Percentiles rank a stretch among this genome's conserved stretches.
These are phyloP conservation scores for Chondrostereum purpureum DNA, from an alignment of 1,284 basidiomycete genomes.

Conservation along the genomic window DNA sequence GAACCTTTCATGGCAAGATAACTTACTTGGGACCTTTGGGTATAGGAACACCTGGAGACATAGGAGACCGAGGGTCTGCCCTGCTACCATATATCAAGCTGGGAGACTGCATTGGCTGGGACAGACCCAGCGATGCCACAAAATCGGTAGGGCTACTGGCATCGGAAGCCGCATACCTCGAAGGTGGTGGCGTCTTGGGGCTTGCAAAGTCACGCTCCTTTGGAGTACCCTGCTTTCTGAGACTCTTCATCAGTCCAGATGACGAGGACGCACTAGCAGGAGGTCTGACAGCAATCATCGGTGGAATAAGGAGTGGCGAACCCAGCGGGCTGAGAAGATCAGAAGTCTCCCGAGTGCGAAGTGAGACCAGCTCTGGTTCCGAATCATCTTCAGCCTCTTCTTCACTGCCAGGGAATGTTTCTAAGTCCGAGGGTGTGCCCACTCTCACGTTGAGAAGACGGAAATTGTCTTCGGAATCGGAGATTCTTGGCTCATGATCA, in stretches of 20 bases:
- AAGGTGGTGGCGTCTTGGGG: conserved; percentile 1
- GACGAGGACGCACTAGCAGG: conserved; percentile 22
- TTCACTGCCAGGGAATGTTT: neutral
- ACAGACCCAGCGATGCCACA: conserved; percentile 4
- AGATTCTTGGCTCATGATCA: too few species aligned
- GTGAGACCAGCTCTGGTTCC: neutral
- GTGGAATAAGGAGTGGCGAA: neutral
- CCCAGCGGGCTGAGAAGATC: neutral
- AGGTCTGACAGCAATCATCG: conserved; percentile 6
- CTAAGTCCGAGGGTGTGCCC: neutral
- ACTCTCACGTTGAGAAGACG: too few species aligned
- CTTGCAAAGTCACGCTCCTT: conserved; percentile 13
- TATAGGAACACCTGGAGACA: conserved; percentile 8
- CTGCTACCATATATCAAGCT: conserved; percentile 9
- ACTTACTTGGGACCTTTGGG: conserved; percentile 17
- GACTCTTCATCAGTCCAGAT: conserved; percentile 23
- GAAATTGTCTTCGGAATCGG: too few species aligned
- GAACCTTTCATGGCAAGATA: too few species aligned
- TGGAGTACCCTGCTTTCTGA: conserved; percentile 13
- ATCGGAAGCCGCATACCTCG: conserved; percentile 1
- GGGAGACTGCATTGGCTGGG: conserved; percentile 12
- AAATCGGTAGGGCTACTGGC: neutral
- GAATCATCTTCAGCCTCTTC: neutral
- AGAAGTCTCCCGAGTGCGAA: neutral
- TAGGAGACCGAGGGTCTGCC: conserved; percentile 23